A percentile compares a stretch with the other conserved stretches of the same genome.
These are phyloP conservation scores for Geosmithia morbida DNA, from an alignment of 2,329 filamentous ascomycete genomes.

Conservation along the genomic window DNA sequence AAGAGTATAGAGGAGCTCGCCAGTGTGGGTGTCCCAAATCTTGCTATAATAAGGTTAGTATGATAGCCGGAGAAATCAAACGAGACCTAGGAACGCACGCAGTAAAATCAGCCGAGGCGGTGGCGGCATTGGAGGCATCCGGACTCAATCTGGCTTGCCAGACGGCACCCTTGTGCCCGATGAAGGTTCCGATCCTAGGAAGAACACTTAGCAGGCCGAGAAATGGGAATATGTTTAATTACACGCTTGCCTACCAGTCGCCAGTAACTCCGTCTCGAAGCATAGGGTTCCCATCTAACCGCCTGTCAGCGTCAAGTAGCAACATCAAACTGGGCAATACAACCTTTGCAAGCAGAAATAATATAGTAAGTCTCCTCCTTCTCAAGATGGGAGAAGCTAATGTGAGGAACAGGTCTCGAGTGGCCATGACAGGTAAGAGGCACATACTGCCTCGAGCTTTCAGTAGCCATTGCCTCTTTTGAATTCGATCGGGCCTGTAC, in stretches of 20 bases:
- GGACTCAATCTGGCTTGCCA: constrained; percentile 90
- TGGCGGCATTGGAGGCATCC: constrained; percentile 78
- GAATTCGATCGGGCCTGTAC: constrained; percentile 3
- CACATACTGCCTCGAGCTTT: constrained; percentile 47
- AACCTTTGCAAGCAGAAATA: constrained; percentile 86
- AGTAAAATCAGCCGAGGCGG: constrained; percentile 90
- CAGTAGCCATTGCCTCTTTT: constrained; percentile 15
- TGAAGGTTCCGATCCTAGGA: constrained; percentile 87
- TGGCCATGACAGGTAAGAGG: constrained; percentile 91
- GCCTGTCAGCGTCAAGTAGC: constrained; percentile 9
- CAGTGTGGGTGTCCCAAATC: constrained; percentile 93
- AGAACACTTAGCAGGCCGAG: constrained; percentile 25
- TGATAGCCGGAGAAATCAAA: not conserved
- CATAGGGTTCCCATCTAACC: constrained; percentile 89
- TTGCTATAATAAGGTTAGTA: constrained; percentile 42
- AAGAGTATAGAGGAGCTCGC: constrained; percentile 74
- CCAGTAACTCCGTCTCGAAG: constrained; percentile 90
- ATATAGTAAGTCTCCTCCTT: constrained; percentile 80
- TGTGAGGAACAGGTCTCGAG: constrained; percentile 80
- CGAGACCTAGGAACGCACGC: constrained; percentile 42
- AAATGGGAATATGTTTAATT: not conserved
- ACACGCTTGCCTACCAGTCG: constrained; percentile 53
- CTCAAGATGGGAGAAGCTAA: constrained; percentile 74
- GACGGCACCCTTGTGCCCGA: constrained; percentile 95
- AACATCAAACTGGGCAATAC: constrained; percentile 5